Percentiles rank a stretch among this genome's conserved stretches.
phyloP scores from a whole-genome alignment of 129 eudicot species.

The Chrysanthemum seticuspe region DNA sequence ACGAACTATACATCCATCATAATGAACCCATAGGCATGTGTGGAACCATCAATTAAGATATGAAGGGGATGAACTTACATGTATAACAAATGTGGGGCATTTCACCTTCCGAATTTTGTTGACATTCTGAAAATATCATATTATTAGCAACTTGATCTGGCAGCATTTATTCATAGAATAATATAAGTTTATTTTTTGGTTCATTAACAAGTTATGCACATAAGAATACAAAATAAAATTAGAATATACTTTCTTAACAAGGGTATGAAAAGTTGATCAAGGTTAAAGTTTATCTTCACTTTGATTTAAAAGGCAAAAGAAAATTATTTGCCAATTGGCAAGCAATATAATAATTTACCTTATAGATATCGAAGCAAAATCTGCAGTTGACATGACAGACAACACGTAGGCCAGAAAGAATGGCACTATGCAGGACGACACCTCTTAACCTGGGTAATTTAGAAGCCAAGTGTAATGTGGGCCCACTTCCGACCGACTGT shows the following conservation, averaged over 20 bases:
- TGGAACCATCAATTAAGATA: background rate
- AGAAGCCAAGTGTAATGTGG: conserved; percentile 84
- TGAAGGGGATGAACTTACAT: conserved; percentile 52
- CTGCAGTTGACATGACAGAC: conserved; percentile 80
- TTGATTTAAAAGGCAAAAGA: background rate
- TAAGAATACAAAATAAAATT: background rate
- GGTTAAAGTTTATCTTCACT: background rate
- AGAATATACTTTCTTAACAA: too few relatives aligned
- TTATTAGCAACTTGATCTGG: conserved; percentile 11
- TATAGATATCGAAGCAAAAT: conserved; percentile 78
- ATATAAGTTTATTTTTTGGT: background rate
- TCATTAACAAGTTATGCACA: background rate
- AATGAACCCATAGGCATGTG: too few relatives aligned
- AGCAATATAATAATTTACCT: conserved; percentile 36
- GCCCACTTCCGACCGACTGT: conserved; percentile 98
- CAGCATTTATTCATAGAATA: background rate
- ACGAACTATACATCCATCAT: too few relatives aligned
- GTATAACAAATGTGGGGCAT: conserved; percentile 85
- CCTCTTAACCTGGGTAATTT: conserved; percentile 83
- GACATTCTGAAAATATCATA: conserved; percentile 62
- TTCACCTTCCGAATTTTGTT: conserved; percentile 87
- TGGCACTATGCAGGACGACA: conserved; percentile 93
- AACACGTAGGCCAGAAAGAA: conserved; percentile 96
- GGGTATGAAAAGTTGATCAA: background rate
- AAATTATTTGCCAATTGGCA: background rate